Conservation (phyloP, 2,329 filamentous ascomycete genomes). For the Raffaelea albimanens region DNA sequence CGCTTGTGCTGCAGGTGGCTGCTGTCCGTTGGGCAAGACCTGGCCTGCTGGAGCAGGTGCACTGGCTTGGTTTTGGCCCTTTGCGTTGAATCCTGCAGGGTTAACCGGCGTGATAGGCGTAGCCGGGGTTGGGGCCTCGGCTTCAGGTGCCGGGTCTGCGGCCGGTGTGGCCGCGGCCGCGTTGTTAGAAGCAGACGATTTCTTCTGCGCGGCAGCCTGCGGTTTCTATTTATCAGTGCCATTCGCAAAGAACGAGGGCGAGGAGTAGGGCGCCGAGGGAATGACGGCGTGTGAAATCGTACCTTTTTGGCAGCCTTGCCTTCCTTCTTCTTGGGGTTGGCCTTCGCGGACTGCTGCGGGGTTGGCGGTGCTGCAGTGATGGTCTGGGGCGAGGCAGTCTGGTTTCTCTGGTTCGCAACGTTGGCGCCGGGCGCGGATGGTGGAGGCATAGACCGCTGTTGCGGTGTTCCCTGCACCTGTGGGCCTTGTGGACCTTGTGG, state of each 20-base stretch:
- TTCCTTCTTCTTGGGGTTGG: conserved; percentile 70
- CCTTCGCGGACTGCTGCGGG: conserved; percentile 62
- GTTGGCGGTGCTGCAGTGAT: conserved; percentile 64
- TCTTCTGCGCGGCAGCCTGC: conserved; percentile 53
- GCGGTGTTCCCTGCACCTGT: conserved; percentile 58
- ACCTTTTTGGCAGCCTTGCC: conserved; percentile 59
- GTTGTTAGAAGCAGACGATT: conserved; percentile 50
- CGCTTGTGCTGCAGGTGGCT: conserved; percentile 31
- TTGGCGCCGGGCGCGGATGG: conserved; percentile 46
- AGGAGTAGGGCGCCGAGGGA: too few species aligned
- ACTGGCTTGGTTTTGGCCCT: conserved; percentile 27
- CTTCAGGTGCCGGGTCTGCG: conserved; percentile 44
- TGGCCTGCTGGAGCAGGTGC: conserved; percentile 16
- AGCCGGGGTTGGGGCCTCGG: conserved; percentile 50
- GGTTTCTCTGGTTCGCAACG: conserved; percentile 40
- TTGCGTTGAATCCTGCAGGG: conserved; percentile 36
- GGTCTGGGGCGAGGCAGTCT: conserved; percentile 53
- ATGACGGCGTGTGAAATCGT: background rate
- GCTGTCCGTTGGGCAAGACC: conserved; percentile 31
- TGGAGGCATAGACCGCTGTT: conserved; percentile 61
- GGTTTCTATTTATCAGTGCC: conserved; percentile 9
- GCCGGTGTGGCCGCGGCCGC: conserved; percentile 45
- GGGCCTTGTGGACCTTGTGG: conserved; percentile 25
- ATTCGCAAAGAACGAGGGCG: too few species aligned
- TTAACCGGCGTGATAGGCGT: conserved; percentile 56